Conservation (phyloP, 305 asterid species). For the Solanum hybrid region DNA sequence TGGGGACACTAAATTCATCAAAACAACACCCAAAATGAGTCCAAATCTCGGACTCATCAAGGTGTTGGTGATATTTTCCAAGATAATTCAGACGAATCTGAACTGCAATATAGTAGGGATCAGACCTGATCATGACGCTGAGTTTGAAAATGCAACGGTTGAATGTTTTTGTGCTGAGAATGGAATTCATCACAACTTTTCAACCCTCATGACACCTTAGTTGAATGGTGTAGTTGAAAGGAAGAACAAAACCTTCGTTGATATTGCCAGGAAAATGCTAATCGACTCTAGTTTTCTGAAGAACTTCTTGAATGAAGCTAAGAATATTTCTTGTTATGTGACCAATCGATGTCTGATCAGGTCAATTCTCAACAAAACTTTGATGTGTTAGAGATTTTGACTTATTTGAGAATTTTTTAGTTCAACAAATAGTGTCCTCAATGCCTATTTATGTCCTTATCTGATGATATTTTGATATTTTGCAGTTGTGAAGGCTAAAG, state of each 20-base stretch:
- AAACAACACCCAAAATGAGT: no score
- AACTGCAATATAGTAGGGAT: background rate
- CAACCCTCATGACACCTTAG: background rate
- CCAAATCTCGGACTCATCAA: no score
- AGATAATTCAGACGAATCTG: background rate
- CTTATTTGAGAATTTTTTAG: background rate
- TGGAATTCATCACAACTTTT: background rate
- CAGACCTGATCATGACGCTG: background rate
- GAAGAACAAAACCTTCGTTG: background rate
- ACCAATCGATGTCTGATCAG: background rate
- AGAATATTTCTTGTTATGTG: background rate
- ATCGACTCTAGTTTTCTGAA: background rate
- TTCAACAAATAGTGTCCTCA: background rate
- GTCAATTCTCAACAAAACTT: background rate
- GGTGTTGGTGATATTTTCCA: background rate
- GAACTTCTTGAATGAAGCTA: background rate
- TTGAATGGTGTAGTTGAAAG: background rate
- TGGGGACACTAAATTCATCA: no score
- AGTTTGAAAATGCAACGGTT: background rate
- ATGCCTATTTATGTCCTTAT: background rate
- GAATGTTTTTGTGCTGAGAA: no score
- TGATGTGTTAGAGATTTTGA: background rate
- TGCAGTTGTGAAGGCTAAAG: background rate
- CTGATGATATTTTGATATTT: background rate
- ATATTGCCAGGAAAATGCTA: background rate